These are phyloP conservation scores for Cucumis hystrix DNA, from an alignment of 306 rosid genomes.

Conservation along the genomic window DNA sequence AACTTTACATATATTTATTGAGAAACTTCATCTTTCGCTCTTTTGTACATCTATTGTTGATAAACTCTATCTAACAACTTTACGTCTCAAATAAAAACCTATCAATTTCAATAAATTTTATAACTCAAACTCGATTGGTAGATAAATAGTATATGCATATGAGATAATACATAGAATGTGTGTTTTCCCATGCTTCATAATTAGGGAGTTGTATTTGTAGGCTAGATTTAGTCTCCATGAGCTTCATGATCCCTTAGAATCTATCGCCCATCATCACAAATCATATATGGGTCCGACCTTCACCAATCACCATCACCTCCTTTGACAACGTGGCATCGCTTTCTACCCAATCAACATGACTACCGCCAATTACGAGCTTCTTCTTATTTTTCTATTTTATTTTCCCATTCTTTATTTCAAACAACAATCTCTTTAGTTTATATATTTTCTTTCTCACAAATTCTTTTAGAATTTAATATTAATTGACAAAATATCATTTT, in stretches of 20 bases:
- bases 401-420: not conserved
- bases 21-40: no score
- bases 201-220: conserved; percentile 23
- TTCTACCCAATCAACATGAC: not conserved
- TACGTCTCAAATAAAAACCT: no score
- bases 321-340: conserved; percentile 10
- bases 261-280: conserved; percentile 25
- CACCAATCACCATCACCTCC: not conserved
- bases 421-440: not conserved
- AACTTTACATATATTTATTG: no score
- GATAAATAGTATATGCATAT: no score
- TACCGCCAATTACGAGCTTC: not conserved
- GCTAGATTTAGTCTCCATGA: conserved; percentile 19
- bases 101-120: no score
- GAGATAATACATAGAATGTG: no score
- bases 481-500: not conserved
- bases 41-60: no score
- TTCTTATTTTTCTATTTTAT: not conserved
- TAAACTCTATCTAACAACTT: no score
- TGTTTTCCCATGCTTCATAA: conserved; percentile 14
- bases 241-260: conserved; percentile 11
- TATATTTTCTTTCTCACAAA: not conserved
- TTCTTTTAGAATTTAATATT: not conserved
- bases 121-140: no score
- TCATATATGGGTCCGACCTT: conserved; percentile 39